Base-by-base conservation (phyloP, 495 filamentous ascomycete genomes). In the Talaromyces stipitatus region DNA sequence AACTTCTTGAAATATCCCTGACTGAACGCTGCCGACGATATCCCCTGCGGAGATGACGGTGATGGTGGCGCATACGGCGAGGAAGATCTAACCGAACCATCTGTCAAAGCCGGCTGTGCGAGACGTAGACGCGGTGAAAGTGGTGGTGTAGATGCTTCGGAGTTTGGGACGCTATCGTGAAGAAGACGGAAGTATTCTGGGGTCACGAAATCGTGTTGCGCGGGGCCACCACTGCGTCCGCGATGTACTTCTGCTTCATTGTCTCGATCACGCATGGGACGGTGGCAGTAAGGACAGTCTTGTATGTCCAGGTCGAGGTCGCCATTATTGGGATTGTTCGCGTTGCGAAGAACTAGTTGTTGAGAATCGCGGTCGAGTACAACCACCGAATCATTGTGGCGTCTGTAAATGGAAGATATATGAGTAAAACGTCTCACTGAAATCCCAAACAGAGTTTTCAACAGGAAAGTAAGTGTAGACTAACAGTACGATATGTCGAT, bases 181-280 rank as follows among this genome's bases (percentile, higher is more conserved):
- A 98, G 85, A 85, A 96, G 90, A 64, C 87, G 89, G 70, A 97
- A 98, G 72, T 98, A 98, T 26, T 90, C 84, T 12, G 90, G 90
- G 62, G 87, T 86, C 58, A 96, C 83, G 68, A 92, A 97, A 58
- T 84, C 83, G 1, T 85, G 80, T 38, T 84, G 76, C 7, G 64
- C 63, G 24, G 69, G 50, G 9, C 38, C 66, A 16, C 72, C 56
- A 28, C 45, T 48, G 10, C 45, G 45, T 27, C 59, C 61, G 58
- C 64, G 62, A 32, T 71, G 64, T 24, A 64, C 60, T 12, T 75
- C 75, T 41, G 72, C 73, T 29, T 66, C 72, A 27, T 71, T 60
- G 41, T 66, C 65, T 41, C 61, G 61, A 24, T 85, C 77, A 22
- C 80, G 83, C 52, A 91, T 79, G 28, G 91, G 86, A 45, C 87